phyloP scores from a whole-genome alignment of 2,329 filamentous ascomycete species.

The Fusarium sp. region DNA sequence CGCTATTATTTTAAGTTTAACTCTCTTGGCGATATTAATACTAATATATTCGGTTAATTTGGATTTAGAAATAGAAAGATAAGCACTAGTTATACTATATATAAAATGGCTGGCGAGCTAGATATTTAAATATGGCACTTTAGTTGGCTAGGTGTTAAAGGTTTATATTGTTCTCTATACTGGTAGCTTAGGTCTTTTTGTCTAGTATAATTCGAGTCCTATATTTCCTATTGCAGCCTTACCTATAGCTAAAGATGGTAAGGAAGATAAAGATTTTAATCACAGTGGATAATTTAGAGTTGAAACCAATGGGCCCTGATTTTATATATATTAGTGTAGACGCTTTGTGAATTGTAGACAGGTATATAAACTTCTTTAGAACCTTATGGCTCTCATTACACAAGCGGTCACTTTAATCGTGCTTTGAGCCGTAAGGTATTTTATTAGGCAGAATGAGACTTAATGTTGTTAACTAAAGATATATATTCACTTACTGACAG shows the following conservation, averaged over 20 bases:
- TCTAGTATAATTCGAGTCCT: constrained; percentile 6
- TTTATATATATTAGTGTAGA: too few relatives aligned
- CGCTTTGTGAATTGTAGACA: too few relatives aligned
- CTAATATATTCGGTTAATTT: constrained; percentile 24
- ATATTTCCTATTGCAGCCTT: background rate
- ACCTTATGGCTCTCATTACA: too few relatives aligned
- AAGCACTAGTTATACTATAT: constrained; percentile 3
- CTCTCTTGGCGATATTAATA: constrained; percentile 7
- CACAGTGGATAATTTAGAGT: too few relatives aligned
- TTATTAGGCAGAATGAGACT: too few relatives aligned
- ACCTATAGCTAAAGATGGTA: background rate
- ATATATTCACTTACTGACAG: background rate
- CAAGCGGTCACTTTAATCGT: too few relatives aligned
- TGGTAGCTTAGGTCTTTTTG: background rate
- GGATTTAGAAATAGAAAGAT: constrained; percentile 8
- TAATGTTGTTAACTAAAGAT: too few relatives aligned
- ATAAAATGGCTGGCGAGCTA: constrained; percentile 25
- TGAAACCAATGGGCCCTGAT: too few relatives aligned
- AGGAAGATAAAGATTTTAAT: too few relatives aligned
- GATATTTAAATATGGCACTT: constrained; percentile 3
- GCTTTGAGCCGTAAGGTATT: too few relatives aligned
- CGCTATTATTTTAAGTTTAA: constrained; percentile 1
- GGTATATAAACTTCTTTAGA: too few relatives aligned
- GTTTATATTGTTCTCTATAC: background rate
- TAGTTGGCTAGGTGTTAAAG: background rate